Evolutionary conservation across 2,329 filamentous ascomycete species (phyloP).

Genomic region (Endothia cerciana): DNA sequence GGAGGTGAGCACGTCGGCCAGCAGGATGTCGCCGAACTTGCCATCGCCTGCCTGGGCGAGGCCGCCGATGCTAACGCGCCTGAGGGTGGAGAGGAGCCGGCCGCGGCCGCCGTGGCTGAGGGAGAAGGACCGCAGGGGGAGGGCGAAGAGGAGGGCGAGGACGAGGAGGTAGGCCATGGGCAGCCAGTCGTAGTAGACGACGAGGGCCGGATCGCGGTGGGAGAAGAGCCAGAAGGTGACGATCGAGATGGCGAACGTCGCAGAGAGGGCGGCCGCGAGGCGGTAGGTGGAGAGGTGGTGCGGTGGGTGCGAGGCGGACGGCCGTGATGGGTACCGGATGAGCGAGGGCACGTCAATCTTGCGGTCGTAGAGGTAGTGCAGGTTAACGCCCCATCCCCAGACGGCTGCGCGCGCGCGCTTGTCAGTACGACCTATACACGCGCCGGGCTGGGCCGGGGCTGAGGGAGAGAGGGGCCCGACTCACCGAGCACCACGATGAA

Average conservation of each 20-base stretch:
- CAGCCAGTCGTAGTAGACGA: slow-evolving; percentile 80
- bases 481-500: slow-evolving; percentile 83
- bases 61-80: slow-evolving; percentile 80
- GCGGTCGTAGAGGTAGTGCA: slow-evolving; percentile 79
- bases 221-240: slow-evolving; percentile 84
- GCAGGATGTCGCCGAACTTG: slow-evolving; percentile 91
- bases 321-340: slow-evolving; percentile 81
- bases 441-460: not conserved
- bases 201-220: slow-evolving; percentile 67
- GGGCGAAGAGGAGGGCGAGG: slow-evolving; percentile 70
- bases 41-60: slow-evolving; percentile 85
- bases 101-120: slow-evolving; percentile 71
- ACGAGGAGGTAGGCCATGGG: slow-evolving; percentile 82
- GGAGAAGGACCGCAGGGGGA: slow-evolving; percentile 68
- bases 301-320: slow-evolving; percentile 69
- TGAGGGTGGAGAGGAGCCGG: slow-evolving; percentile 75
- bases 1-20: slow-evolving; percentile 92
- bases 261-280: slow-evolving; percentile 76
- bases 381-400: slow-evolving; percentile 93
- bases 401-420: slow-evolving; percentile 66
- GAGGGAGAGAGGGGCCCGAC: too few relatives aligned
- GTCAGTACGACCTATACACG: slow-evolving; percentile 14
- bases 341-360: slow-evolving; percentile 87
- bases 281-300: slow-evolving; percentile 87
- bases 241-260: slow-evolving; percentile 72